Percentiles rank a stretch among this genome's conserved stretches.
phyloP scores from a whole-genome alignment of 768 basidiomycete species.

The Crepidotus variabilis region DNA sequence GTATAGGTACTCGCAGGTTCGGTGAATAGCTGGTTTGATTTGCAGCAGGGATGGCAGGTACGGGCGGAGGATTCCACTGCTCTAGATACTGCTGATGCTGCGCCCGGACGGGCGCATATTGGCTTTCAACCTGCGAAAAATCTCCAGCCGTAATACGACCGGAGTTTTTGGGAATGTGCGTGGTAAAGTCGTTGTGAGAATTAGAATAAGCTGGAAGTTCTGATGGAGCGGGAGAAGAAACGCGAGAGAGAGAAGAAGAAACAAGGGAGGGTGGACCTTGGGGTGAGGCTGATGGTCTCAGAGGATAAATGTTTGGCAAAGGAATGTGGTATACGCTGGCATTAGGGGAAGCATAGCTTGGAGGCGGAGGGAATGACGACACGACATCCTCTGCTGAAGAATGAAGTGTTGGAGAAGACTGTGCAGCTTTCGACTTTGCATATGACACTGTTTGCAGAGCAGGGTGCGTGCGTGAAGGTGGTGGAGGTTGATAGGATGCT shows the following conservation, averaged over 20 bases:
- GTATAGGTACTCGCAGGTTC: not conserved
- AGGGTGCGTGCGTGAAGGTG: slow-evolving; percentile 15
- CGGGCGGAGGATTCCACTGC: not conserved
- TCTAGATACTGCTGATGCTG: not conserved
- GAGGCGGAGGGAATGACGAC: slow-evolving; percentile 10
- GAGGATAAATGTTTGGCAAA: not conserved
- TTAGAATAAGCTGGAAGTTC: not conserved
- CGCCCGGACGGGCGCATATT: not conserved
- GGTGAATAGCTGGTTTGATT: not conserved
- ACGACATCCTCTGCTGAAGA: not conserved
- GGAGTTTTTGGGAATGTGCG: no score
- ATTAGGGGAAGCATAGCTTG: not conserved
- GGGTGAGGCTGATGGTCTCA: not conserved
- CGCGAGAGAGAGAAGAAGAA: not conserved
- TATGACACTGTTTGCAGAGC: slow-evolving; percentile 9
- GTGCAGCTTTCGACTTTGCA: not conserved
- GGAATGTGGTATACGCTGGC: not conserved
- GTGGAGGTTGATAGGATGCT: slow-evolving; percentile 27
- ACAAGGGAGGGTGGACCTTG: not conserved
- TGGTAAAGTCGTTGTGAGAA: not conserved
- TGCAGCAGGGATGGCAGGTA: not conserved
- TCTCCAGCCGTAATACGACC: no score
- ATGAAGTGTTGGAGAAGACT: not conserved
- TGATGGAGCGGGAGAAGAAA: not conserved
- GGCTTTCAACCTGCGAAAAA: not conserved